Evolutionary conservation across 352 stramenopile species (phyloP).

Genomic region (Hyaloperonospora brassicae): DNA sequence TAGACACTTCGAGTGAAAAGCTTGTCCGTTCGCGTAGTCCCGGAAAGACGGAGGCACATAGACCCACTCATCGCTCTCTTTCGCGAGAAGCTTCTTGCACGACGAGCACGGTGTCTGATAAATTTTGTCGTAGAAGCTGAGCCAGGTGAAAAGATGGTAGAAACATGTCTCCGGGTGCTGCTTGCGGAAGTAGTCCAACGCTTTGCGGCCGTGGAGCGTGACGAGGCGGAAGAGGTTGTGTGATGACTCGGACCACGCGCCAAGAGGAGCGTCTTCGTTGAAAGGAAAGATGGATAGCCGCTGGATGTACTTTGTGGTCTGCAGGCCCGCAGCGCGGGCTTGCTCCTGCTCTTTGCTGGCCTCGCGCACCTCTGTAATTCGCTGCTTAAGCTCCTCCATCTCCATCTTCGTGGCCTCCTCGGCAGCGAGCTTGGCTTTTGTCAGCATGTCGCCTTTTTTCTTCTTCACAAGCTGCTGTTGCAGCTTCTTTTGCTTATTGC

Average conservation of each 20-base stretch:
- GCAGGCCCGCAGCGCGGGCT: slow-evolving; percentile 50
- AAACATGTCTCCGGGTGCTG: slow-evolving; percentile 82
- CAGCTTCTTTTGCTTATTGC: slow-evolving; percentile 82
- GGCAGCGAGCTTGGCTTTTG: slow-evolving; percentile 76
- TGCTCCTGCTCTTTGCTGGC: slow-evolving; percentile 78
- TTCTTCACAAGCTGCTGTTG: slow-evolving; percentile 80
- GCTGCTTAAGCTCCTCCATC: slow-evolving; percentile 80
- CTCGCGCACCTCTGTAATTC: slow-evolving; percentile 69
- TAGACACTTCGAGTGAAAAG: slow-evolving; percentile 80
- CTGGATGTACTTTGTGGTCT: slow-evolving; percentile 85
- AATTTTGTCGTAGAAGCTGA: slow-evolving; percentile 84
- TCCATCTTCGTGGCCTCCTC: slow-evolving; percentile 84
- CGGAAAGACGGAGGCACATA: slow-evolving; percentile 81
- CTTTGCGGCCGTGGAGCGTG: slow-evolving; percentile 67
- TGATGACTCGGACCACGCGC: slow-evolving; percentile 74
- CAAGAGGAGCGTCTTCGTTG: slow-evolving; percentile 69
- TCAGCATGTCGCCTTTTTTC: slow-evolving; percentile 83
- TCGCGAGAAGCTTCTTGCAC: slow-evolving; percentile 81
- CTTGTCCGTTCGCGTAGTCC: slow-evolving; percentile 72
- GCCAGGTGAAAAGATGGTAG: slow-evolving; percentile 82
- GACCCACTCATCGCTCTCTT: slow-evolving; percentile 72
- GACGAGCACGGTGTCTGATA: slow-evolving; percentile 80
- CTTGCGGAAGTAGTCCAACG: slow-evolving; percentile 75
- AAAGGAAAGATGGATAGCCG: slow-evolving; percentile 71
- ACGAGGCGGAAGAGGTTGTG: slow-evolving; percentile 76